These are phyloP conservation scores for Atkinsonella hypoxylon DNA, from an alignment of 2,329 filamentous ascomycete species.

Conservation along the genomic window DNA sequence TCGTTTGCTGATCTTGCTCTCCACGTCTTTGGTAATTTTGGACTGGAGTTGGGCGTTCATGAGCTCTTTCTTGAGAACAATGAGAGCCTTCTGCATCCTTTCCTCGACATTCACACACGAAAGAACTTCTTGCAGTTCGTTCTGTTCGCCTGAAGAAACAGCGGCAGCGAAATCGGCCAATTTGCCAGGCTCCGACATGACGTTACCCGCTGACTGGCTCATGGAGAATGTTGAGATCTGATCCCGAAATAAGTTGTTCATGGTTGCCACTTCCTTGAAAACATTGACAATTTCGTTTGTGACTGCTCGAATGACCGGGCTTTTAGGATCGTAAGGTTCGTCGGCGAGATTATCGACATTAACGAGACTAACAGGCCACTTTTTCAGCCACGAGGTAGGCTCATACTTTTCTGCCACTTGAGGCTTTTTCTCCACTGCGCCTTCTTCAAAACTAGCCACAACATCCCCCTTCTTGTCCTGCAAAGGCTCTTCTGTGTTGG, in stretches of 20 bases:
- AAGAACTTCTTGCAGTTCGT: constrained; percentile 85
- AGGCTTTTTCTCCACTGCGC: constrained; percentile 47
- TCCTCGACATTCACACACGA: constrained; percentile 85
- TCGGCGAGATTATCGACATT: constrained; percentile 90
- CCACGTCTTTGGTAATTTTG: constrained; percentile 96
- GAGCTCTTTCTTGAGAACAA: constrained; percentile 92
- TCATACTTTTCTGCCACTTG: constrained; percentile 54
- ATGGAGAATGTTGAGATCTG: constrained; percentile 97
- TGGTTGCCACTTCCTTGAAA: constrained; percentile 89
- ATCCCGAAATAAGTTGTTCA: constrained; percentile 92
- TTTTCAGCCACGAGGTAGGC: constrained; percentile 80
- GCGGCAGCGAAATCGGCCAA: constrained; percentile 95
- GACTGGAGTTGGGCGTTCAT: constrained; percentile 96
- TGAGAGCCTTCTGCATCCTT: constrained; percentile 78
- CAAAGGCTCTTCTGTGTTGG: constrained; percentile 31
- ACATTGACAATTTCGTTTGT: constrained; percentile 98
- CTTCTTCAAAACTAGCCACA: constrained; percentile 93
- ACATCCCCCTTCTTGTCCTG: constrained; percentile 79
- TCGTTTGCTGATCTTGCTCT: constrained; percentile 92
- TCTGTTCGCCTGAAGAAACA: constrained; percentile 85
- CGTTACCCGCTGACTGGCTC: constrained; percentile 87
- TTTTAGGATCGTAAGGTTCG: constrained; percentile 82
- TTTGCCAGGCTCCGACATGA: constrained; percentile 88
- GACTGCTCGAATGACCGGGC: constrained; percentile 76
- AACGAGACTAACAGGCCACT: constrained; percentile 85